Evolutionary conservation across 1,139 yeast species (phyloP).

Genomic region (Arxiozyma heterogenica): DNA sequence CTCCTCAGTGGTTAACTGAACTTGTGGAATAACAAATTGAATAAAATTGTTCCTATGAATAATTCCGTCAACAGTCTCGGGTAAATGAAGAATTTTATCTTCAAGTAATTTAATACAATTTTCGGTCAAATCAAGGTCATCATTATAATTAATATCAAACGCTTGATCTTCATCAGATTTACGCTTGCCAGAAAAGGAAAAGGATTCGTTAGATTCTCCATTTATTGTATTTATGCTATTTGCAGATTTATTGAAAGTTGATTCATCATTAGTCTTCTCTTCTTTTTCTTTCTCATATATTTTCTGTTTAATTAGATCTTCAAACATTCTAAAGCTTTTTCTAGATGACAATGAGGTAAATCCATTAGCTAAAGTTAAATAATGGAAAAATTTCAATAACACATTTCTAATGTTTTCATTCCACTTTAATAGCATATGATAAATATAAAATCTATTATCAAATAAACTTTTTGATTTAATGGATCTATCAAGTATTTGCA

Average conservation of each 20-base stretch:
- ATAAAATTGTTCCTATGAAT: conserved; percentile 32
- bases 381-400: conserved; percentile 53
- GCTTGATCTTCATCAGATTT: neutral
- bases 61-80: conserved; percentile 4
- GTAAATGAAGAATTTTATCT: conserved; percentile 9
- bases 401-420: conserved; percentile 57
- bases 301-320: conserved; percentile 17
- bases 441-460: conserved; percentile 71
- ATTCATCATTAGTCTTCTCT: neutral
- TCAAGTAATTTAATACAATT: conserved; percentile 12
- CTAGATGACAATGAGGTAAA: conserved; percentile 29
- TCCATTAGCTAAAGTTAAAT: conserved; percentile 47
- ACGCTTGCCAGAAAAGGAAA: neutral
- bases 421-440: conserved; percentile 74
- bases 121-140: conserved; percentile 5
- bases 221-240: neutral
- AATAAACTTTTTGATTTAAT: conserved; percentile 31
- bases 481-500: conserved; percentile 23
- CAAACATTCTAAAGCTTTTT: conserved; percentile 20
- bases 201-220: neutral
- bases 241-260: neutral
- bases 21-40: conserved; percentile 76
- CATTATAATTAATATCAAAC: conserved; percentile 1
- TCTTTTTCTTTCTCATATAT: conserved; percentile 4
- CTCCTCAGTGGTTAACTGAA: conserved; percentile 64